Evolutionary conservation across 306 rosid species (phyloP).

Genomic region (Biancaea sappan): DNA sequence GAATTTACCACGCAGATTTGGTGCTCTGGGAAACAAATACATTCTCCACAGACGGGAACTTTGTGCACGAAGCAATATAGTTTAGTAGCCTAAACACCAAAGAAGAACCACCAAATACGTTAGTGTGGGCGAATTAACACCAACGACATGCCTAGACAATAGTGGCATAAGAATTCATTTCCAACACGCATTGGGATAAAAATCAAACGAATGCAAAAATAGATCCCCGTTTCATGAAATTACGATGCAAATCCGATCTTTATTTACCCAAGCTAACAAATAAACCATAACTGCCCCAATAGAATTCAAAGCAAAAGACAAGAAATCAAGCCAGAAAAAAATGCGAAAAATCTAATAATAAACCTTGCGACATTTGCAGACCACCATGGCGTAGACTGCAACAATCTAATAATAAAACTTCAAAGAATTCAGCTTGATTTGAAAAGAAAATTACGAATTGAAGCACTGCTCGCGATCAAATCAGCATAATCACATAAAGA

Average conservation of each 20-base stretch:
- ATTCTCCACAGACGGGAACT: slow-evolving; percentile 99
- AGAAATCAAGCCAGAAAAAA: background rate
- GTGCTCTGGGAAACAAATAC: slow-evolving; percentile 95
- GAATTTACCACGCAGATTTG: slow-evolving; percentile 85
- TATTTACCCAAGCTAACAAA: slow-evolving; percentile 37
- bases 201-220: slow-evolving; percentile 33
- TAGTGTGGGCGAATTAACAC: background rate
- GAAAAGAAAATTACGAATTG: slow-evolving; percentile 20
- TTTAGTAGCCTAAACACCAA: slow-evolving; percentile 87
- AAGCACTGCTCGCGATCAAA: slow-evolving; percentile 21
- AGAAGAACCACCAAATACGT: slow-evolving; percentile 20
- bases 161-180: slow-evolving; percentile 1
- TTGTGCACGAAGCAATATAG: slow-evolving; percentile 97
- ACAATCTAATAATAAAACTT: slow-evolving; percentile 16
- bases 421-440: slow-evolving; percentile 25
- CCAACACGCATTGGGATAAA: slow-evolving; percentile 14
- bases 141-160: background rate
- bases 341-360: background rate
- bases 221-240: slow-evolving; percentile 43
- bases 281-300: slow-evolving; percentile 30
- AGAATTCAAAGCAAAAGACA: slow-evolving; percentile 26
- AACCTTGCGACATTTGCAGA: slow-evolving; percentile 99
- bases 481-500: slow-evolving; percentile 6
- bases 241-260: slow-evolving; percentile 54
- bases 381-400: slow-evolving; percentile 85